These are phyloP conservation scores for Colletotrichum nymphaeae DNA, from an alignment of 2,329 filamentous ascomycete species.

Conservation along the genomic window DNA sequence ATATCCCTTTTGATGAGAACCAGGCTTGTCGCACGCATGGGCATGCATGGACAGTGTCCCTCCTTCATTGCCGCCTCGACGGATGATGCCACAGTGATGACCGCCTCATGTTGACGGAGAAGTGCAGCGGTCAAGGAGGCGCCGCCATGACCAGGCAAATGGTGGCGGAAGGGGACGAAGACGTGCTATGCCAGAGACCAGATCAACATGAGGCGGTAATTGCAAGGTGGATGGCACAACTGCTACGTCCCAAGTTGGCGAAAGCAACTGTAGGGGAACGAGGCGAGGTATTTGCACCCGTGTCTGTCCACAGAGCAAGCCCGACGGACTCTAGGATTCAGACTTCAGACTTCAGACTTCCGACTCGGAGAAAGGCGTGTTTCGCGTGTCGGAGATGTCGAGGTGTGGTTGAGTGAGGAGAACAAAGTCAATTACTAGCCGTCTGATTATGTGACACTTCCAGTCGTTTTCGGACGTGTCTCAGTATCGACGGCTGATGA, in stretches of 20 bases:
- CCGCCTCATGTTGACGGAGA: too few species aligned
- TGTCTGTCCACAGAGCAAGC: not conserved
- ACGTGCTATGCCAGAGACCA: not conserved
- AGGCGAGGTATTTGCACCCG: not conserved
- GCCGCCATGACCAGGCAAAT: not conserved
- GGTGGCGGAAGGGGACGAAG: not conserved
- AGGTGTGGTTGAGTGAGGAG: not conserved
- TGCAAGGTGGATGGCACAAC: not conserved
- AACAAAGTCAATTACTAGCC: conserved; percentile 17
- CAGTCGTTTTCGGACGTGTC: conserved; percentile 29
- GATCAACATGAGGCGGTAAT: not conserved
- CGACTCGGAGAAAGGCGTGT: conserved; percentile 7
- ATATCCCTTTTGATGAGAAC: not conserved
- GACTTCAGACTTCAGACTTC: not conserved
- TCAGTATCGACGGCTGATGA: conserved; percentile 20
- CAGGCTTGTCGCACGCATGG: not conserved
- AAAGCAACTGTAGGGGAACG: not conserved
- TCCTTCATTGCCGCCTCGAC: not conserved
- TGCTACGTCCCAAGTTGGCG: not conserved
- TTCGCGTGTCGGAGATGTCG: not conserved
- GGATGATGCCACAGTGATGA: not conserved
- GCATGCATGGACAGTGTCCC: not conserved
- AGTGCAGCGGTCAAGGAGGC: not conserved
- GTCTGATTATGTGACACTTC: conserved; percentile 25
- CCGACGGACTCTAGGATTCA: not conserved